These are phyloP conservation scores for Epichloe uncinata DNA, from an alignment of 2,329 filamentous ascomycete species.

Conservation along the genomic window DNA sequence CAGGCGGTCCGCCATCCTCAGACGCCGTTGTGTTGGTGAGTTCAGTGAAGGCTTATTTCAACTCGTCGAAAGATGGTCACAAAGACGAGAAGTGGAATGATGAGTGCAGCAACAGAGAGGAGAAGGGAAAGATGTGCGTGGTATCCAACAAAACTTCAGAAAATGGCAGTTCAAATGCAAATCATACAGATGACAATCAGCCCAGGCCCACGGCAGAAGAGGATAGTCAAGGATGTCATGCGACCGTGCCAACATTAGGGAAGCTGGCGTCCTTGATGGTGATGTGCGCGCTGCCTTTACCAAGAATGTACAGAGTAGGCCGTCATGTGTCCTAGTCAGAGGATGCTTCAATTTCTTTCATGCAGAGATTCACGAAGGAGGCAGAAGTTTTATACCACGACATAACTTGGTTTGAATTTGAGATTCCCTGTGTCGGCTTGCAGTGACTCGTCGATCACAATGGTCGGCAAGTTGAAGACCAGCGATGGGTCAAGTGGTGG, in stretches of 20 bases:
- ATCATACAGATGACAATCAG: constrained; percentile 8
- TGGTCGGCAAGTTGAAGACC: too few relatives aligned
- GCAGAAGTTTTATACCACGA: background rate
- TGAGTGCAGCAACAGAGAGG: constrained; percentile 1
- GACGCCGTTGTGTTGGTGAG: constrained; percentile 52
- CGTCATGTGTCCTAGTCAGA: background rate
- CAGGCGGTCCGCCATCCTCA: constrained; percentile 49
- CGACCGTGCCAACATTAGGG: background rate
- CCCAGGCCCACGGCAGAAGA: background rate
- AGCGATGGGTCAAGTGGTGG: too few relatives aligned
- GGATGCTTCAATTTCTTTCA: background rate
- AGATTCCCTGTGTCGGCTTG: too few relatives aligned
- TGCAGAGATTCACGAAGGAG: background rate
- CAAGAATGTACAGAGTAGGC: background rate
- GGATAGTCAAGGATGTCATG: background rate
- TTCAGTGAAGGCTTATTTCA: constrained; percentile 72
- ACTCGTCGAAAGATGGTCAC: constrained; percentile 37
- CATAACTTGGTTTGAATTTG: background rate
- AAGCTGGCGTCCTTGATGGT: background rate
- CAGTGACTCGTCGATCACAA: too few relatives aligned
- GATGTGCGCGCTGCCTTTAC: background rate
- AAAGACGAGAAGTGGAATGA: constrained; percentile 2
- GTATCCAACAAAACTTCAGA: constrained; percentile 11
- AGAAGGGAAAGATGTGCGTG: constrained; percentile 11
- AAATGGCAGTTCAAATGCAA: constrained; percentile 13